These are phyloP conservation scores for Quercus cerris DNA, from an alignment of 306 rosid species.

Conservation along the genomic window DNA sequence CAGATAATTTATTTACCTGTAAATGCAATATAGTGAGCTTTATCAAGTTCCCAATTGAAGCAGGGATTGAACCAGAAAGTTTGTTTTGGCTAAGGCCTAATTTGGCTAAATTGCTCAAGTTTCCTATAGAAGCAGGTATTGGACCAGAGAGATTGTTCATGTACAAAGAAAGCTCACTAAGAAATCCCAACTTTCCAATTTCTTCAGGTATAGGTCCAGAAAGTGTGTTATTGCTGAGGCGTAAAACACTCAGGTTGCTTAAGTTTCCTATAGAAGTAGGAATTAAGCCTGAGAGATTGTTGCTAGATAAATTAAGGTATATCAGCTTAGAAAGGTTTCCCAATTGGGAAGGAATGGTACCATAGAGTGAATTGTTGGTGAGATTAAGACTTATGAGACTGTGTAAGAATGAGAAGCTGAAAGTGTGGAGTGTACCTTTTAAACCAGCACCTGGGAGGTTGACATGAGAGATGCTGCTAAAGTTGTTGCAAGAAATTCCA, in stretches of 20 bases:
- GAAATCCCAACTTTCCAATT: not conserved
- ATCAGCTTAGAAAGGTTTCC: not conserved
- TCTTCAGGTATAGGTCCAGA: not conserved
- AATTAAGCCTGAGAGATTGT: not conserved
- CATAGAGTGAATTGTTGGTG: not conserved
- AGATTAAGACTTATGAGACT: too few relatives aligned
- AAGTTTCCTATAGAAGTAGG: not conserved
- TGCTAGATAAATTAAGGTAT: conserved; percentile 11
- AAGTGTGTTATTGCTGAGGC: fast-evolving
- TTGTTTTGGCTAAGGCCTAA: too few relatives aligned
- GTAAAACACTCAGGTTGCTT: too few relatives aligned
- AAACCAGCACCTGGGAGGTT: too few relatives aligned
- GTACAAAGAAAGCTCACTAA: not conserved
- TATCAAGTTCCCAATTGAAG: too few relatives aligned
- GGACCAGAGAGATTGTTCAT: not conserved
- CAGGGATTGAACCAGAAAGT: too few relatives aligned
- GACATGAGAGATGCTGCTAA: too few relatives aligned
- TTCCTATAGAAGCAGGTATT: conserved; percentile 14
- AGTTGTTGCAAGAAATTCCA: too few relatives aligned
- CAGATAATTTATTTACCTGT: too few relatives aligned
- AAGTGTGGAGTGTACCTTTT: too few relatives aligned
- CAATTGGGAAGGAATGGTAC: not conserved
- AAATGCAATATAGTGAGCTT: fast-evolving
- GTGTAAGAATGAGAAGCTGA: too few relatives aligned
- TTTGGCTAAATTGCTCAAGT: not conserved